Conservation (phyloP, 139 green algal species). For the Spirogloea muscicola region DNA sequence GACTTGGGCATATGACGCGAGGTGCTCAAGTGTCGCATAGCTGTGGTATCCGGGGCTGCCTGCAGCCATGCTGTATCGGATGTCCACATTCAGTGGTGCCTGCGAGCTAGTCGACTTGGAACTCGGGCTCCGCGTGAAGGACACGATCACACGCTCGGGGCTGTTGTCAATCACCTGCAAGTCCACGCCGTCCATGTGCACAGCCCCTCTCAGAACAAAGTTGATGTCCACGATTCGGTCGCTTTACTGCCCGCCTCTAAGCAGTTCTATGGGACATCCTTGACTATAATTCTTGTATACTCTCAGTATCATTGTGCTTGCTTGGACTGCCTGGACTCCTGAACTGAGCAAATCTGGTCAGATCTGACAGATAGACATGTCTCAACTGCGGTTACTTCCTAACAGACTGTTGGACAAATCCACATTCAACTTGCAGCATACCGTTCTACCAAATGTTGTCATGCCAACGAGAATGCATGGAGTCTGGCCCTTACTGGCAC, state of each 20-base stretch:
- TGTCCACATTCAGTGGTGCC: slow-evolving; percentile 10
- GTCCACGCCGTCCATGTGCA: neutral
- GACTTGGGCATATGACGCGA: neutral
- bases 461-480: no score
- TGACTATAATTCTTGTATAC: neutral
- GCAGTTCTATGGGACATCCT: neutral
- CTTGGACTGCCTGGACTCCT: neutral
- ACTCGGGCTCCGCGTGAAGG: neutral
- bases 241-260: no score
- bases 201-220: no score
- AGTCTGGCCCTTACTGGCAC: no score
- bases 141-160: slow-evolving; percentile 8
- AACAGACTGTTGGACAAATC: no score
- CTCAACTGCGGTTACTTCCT: no score
- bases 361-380: no score
- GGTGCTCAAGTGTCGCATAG: slow-evolving; percentile 3
- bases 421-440: no score
- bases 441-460: no score
- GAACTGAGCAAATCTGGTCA: no score
- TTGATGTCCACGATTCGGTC: no score
- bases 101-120: neutral
- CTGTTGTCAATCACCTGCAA: slow-evolving; percentile 1
- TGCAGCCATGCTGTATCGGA: slow-evolving; percentile 11
- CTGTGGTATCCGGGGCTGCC: slow-evolving; percentile 3
- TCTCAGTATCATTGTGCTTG: slow-evolving; percentile 1